Base-by-base conservation (phyloP, 164 flowering plant species). In the Sextonia rubra region DNA sequence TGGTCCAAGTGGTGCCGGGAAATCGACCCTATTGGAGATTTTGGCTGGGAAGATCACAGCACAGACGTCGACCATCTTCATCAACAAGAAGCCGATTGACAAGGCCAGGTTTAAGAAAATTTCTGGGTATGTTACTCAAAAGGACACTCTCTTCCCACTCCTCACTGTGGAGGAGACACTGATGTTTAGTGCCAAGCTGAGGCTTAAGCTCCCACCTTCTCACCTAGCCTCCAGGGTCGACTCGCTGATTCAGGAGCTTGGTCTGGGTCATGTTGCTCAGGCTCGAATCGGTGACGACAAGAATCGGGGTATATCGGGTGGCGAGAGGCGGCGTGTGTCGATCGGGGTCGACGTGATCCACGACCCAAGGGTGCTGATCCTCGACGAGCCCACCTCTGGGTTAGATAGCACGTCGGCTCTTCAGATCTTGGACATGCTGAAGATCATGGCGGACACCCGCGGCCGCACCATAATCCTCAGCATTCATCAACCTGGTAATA, bases 301-400 rank as follows among this genome's bases (percentile, higher is more conserved):
- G 69, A 78, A 86, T 7, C 82, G 97, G 0, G 97, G 98, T 55
- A 89, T 95, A n/a, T 95, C 99, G 0, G 99, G 98, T 0, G 99
- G 99, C 4, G 99, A 95, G 71, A 78, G 93, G 71, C 81, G 98
- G 3, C 86, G 98, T 1, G 99, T 93, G 2, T 95, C 99, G 1
- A 93, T 95, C 11, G 98, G 99, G 1, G 92, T 93, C 2, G 97
- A 93, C 37, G 93, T 86, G 24, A 80, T 95, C 12, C 99, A 95
- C 69, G 97, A 91, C 47, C 98, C 99, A 0, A 64, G 83, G 58
- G 93, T 95, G 25, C 61, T 93, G 70, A 88, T 95, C 47, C 91
- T 95, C 6, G 99, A 95, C 58, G 99, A 95, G 37, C 99, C 99
- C 4, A 95, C 99, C 11, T 95, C 99, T 0, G 99, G 99, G 3